phyloP scores from a whole-genome alignment of 805 yeast species.

The Metschnikowia amazonensis region DNA sequence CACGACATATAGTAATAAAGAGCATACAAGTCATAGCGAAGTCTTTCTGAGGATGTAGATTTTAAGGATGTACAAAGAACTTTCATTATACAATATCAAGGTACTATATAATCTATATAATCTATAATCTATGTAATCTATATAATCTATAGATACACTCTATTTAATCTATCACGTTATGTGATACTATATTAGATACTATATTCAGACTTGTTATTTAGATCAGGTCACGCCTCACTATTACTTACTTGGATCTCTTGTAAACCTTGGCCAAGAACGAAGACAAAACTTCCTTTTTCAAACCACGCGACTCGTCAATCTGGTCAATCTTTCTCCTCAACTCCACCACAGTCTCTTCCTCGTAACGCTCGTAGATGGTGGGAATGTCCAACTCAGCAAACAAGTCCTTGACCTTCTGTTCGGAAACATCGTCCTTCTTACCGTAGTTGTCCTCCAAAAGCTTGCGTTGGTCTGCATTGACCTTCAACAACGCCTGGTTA shows the following conservation, averaged over 20 bases:
- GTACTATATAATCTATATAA: too few species aligned
- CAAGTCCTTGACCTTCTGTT: slow-evolving; percentile 65
- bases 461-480: slow-evolving; percentile 74
- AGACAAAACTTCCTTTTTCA: slow-evolving; percentile 80
- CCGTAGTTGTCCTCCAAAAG: slow-evolving; percentile 89
- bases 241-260: slow-evolving; percentile 85
- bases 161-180: too few species aligned
- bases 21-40: neutral
- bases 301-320: slow-evolving; percentile 89
- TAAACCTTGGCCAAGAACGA: slow-evolving; percentile 86
- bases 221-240: too few species aligned
- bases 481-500: slow-evolving; percentile 83
- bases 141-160: too few species aligned
- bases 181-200: too few species aligned
- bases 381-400: slow-evolving; percentile 74
- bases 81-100: too few species aligned
- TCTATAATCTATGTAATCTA: too few species aligned
- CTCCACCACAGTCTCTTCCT: slow-evolving; percentile 67
- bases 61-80: too few species aligned
- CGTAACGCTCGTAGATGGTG: slow-evolving; percentile 70
- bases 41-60: too few species aligned
- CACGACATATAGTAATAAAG: slow-evolving; percentile 7
- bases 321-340: slow-evolving; percentile 61
- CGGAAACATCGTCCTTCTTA: slow-evolving; percentile 64
- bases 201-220: too few species aligned